Evolutionary conservation across 2,329 filamentous ascomycete species (phyloP).

Genomic region (Aspergillus caelatus): DNA sequence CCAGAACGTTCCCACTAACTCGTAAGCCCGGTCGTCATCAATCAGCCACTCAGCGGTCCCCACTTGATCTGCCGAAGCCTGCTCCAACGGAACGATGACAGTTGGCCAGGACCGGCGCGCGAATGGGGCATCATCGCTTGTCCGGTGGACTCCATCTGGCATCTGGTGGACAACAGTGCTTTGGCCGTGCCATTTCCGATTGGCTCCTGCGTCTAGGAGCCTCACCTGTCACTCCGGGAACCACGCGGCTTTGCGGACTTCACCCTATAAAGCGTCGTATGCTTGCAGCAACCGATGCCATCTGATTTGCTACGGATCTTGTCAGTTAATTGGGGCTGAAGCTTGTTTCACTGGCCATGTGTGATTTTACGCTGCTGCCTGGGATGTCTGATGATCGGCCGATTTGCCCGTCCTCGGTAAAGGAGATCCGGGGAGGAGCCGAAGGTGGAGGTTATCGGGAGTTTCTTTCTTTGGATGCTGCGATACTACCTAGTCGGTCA

Average conservation of each 20-base stretch:
- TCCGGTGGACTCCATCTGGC: not conserved
- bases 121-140: not conserved
- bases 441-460: not conserved
- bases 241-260: not conserved
- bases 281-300: not conserved
- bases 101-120: not conserved
- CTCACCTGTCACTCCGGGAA: not conserved
- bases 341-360: not conserved
- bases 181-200: not conserved
- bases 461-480: not conserved
- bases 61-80: not conserved
- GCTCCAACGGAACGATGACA: not conserved
- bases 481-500: not conserved
- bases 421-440: not conserved
- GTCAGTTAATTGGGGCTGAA: not conserved
- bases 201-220: not conserved
- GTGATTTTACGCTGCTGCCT: not conserved
- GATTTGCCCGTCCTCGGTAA: not conserved
- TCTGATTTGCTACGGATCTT: not conserved
- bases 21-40: constrained; percentile 1
- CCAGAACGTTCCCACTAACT: not conserved
- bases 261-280: not conserved
- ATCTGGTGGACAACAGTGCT: not conserved
- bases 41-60: not conserved
- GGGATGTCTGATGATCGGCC: not conserved